Conservation (phyloP, 2,329 filamentous ascomycete genomes). For the Microdochium bolleyi region DNA sequence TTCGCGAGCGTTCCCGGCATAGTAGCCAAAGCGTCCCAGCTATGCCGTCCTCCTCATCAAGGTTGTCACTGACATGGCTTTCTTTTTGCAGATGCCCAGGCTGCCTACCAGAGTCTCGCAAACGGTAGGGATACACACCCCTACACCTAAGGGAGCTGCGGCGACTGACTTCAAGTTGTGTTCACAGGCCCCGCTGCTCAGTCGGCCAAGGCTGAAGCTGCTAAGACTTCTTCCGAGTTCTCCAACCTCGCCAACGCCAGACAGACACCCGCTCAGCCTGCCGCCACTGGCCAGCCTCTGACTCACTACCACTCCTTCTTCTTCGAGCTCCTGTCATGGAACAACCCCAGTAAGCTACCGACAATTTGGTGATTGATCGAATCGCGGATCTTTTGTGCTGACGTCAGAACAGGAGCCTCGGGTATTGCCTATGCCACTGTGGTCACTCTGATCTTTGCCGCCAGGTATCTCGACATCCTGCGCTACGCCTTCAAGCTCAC, state of each 20-base stretch:
- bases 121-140: slow-evolving; percentile 30
- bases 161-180: slow-evolving; percentile 3
- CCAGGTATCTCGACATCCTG: slow-evolving; percentile 58
- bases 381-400: slow-evolving; percentile 6
- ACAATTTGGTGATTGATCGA: background rate
- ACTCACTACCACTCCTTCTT: slow-evolving; percentile 68
- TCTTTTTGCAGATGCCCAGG: slow-evolving; percentile 32
- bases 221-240: slow-evolving; percentile 48
- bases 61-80: slow-evolving; percentile 21
- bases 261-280: slow-evolving; percentile 41
- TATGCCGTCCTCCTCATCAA: slow-evolving; percentile 7
- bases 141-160: too few species aligned
- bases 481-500: slow-evolving; percentile 59
- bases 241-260: slow-evolving; percentile 50
- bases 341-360: slow-evolving; percentile 51
- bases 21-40: slow-evolving; percentile 4
- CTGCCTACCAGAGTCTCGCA: slow-evolving; percentile 38
- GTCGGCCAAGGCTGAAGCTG: slow-evolving; percentile 47
- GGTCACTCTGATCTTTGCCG: slow-evolving; percentile 52
- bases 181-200: slow-evolving; percentile 47
- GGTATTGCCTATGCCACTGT: slow-evolving; percentile 54
- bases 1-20: slow-evolving; percentile 22
- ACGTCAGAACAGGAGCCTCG: slow-evolving; percentile 45
- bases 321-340: slow-evolving; percentile 60
- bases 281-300: slow-evolving; percentile 54